A percentile compares a stretch with the other conserved stretches of the same genome.
Conservation (phyloP, 1,284 basidiomycete genomes). For the Pterulicium gracile region DNA sequence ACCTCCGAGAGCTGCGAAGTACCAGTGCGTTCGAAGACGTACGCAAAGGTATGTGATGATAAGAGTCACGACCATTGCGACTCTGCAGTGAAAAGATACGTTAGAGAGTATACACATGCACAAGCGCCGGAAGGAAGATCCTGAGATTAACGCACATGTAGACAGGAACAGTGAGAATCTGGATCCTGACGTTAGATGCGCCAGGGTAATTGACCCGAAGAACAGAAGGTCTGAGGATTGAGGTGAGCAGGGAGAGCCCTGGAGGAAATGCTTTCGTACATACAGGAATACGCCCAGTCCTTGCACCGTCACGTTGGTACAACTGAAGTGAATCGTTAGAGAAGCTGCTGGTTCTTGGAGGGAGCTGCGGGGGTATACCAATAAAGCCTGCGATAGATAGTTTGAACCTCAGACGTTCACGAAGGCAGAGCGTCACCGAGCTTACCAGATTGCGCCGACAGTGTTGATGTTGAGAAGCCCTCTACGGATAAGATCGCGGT, state of each 20-base stretch:
- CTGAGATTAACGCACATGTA: constrained; percentile 5
- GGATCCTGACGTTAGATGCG: constrained; percentile 7
- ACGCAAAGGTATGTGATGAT: constrained; percentile 6
- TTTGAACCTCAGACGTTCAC: neutral
- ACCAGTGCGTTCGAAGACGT: constrained; percentile 8
- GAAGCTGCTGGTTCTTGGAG: too few relatives aligned
- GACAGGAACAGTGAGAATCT: constrained; percentile 7
- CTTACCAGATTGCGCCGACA: neutral
- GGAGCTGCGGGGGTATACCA: too few relatives aligned
- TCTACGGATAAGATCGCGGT: neutral
- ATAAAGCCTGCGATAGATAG: neutral
- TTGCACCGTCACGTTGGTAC: neutral
- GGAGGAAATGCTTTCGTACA: neutral
- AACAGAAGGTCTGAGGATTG: constrained; percentile 6
- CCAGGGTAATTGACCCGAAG: constrained; percentile 8
- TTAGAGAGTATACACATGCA: neutral
- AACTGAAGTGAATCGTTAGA: too few relatives aligned
- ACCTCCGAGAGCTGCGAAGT: constrained; percentile 6
- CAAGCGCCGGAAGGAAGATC: neutral
- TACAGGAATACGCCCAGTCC: neutral
- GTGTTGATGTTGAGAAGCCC: neutral
- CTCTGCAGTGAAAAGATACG: neutral
- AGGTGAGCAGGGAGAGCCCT: too few relatives aligned
- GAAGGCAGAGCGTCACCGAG: neutral
- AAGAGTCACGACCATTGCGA: constrained; percentile 5